Conservation (phyloP, 305 asterid genomes). For the Rubia balearica region DNA sequence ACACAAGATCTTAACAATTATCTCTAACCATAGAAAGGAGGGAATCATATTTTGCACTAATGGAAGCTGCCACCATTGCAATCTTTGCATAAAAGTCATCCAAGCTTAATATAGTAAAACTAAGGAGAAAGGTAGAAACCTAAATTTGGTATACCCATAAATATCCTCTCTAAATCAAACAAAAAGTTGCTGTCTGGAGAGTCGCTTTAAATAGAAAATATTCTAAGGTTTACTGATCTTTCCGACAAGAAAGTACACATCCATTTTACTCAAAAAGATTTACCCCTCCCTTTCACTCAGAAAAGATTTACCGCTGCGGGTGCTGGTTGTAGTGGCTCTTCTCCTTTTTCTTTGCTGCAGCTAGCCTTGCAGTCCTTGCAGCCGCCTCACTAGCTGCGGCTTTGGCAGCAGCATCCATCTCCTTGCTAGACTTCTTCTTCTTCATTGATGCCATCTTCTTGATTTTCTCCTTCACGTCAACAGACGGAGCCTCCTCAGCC, state of each 20-base stretch:
- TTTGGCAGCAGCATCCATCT: constrained; percentile 68
- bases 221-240: constrained; percentile 14
- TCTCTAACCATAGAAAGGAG: neutral
- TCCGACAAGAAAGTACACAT: constrained; percentile 17
- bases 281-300: neutral
- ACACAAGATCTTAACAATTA: neutral
- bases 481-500: constrained; percentile 46
- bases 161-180: constrained; percentile 5
- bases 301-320: constrained; percentile 47
- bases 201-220: constrained; percentile 7
- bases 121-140: neutral
- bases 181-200: constrained; percentile 15
- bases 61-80: neutral
- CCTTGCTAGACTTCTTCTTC: constrained; percentile 78
- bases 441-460: constrained; percentile 63
- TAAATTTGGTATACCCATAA: neutral
- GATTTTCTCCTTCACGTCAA: constrained; percentile 65
- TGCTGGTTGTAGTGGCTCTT: constrained; percentile 92
- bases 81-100: neutral
- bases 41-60: neutral
- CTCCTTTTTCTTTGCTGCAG: constrained; percentile 92
- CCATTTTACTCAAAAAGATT: constrained; percentile 10
- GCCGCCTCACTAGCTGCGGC: constrained; percentile 88
- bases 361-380: constrained; percentile 74
- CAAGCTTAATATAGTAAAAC: neutral